Evolutionary conservation across 768 basidiomycete species (phyloP).

Genomic region (Saitozyma podzolica): DNA sequence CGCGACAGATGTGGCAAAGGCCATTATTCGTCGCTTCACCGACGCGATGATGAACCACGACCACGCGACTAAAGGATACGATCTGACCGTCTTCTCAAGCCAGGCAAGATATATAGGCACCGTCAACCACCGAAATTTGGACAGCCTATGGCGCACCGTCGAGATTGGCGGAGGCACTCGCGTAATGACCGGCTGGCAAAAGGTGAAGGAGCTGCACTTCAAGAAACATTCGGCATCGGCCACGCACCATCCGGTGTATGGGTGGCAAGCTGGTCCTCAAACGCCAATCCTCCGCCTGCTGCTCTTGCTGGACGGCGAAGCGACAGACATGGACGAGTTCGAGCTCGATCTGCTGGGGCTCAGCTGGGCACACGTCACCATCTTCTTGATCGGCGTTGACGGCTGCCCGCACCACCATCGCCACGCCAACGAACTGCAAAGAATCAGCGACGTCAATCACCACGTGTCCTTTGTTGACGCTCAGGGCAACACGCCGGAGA

Average conservation of each 20-base stretch:
- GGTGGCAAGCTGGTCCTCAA: constrained; percentile 31
- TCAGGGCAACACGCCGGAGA: constrained; percentile 20
- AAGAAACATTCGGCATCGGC: constrained; percentile 26
- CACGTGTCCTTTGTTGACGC: constrained; percentile 20
- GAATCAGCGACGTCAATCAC: constrained; percentile 31
- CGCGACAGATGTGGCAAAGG: constrained; percentile 18
- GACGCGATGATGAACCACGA: constrained; percentile 26
- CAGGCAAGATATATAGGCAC: constrained; percentile 13
- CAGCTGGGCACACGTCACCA: constrained; percentile 28
- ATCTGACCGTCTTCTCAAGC: constrained; percentile 15
- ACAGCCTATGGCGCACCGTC: constrained; percentile 18
- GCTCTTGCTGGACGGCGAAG: constrained; percentile 31
- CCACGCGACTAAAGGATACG: constrained; percentile 9
- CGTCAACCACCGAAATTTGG: constrained; percentile 18
- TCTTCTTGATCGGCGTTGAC: constrained; percentile 29
- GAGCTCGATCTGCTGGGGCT: constrained; percentile 27
- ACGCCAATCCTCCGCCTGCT: constrained; percentile 26
- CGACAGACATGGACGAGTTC: constrained; percentile 36
- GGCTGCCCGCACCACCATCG: constrained; percentile 31
- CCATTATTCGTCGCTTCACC: constrained; percentile 24
- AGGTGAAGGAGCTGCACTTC: constrained; percentile 29
- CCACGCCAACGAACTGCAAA: constrained; percentile 28
- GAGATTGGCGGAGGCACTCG: constrained; percentile 22
- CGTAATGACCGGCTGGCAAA: constrained; percentile 35
- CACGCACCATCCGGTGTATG: constrained; percentile 23